Conservation (phyloP, 2,329 filamentous ascomycete species). For the Tolypocladium album region DNA sequence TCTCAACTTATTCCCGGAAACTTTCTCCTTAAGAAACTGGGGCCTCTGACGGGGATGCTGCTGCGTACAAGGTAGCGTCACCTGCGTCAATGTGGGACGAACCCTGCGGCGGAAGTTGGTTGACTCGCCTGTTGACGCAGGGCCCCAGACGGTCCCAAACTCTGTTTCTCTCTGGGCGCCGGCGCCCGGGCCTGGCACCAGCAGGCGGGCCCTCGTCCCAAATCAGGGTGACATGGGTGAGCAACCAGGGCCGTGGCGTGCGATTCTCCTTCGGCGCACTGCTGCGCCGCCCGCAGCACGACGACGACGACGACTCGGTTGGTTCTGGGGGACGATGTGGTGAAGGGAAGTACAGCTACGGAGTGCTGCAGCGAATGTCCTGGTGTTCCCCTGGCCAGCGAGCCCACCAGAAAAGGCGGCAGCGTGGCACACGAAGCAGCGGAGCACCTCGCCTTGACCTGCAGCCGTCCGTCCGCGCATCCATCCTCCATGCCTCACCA, state of each 20-base stretch:
- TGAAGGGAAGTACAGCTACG: not conserved
- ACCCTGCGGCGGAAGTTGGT: not conserved
- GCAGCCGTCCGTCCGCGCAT: not conserved
- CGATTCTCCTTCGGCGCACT: not conserved
- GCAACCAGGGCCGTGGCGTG: not conserved
- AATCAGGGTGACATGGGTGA: not conserved
- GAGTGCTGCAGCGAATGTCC: no score
- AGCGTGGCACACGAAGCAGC: not conserved
- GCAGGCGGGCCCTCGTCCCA: not conserved
- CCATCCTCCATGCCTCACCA: not conserved
- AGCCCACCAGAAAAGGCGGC: not conserved
- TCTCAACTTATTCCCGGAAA: not conserved
- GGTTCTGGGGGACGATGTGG: not conserved
- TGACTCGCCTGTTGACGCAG: not conserved
- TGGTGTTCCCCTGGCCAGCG: not conserved
- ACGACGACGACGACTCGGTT: not conserved
- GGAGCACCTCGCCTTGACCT: no score
- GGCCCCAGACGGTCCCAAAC: conserved; percentile 4
- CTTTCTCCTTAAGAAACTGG: not conserved
- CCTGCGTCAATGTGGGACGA: not conserved
- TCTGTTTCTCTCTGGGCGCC: conserved; percentile 1
- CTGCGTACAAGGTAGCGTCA: not conserved
- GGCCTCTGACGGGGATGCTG: not conserved
- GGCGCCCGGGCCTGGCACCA: not conserved
- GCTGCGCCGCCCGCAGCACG: not conserved